Evolutionary conservation across 768 basidiomycete species (phyloP).

Genomic region (Kwoniella mangroviensis): DNA sequence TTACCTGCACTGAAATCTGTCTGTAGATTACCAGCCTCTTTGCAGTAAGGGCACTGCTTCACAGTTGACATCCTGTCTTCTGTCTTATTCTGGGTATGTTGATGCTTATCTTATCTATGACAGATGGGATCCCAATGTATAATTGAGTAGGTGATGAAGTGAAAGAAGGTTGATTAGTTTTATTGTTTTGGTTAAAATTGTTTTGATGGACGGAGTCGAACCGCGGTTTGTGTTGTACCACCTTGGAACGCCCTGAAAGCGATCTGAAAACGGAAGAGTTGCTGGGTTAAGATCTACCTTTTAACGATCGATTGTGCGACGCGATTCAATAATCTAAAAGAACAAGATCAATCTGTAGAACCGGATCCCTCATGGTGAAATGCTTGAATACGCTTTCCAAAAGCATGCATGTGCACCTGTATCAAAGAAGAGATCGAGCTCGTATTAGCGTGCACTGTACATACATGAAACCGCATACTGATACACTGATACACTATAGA

Average conservation of each 20-base stretch:
- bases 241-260: neutral
- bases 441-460: too few relatives aligned
- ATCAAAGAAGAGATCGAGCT: too few relatives aligned
- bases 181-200: neutral
- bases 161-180: neutral
- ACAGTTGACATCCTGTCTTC: constrained; percentile 11
- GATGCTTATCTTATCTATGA: neutral
- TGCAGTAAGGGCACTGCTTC: constrained; percentile 27
- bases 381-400: too few relatives aligned
- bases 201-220: constrained; percentile 19
- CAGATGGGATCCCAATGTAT: neutral
- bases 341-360: too few relatives aligned
- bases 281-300: too few relatives aligned
- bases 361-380: too few relatives aligned
- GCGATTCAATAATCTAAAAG: neutral
- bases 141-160: neutral
- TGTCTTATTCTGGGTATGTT: neutral
- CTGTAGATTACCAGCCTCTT: constrained; percentile 10
- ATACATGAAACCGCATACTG: too few relatives aligned
- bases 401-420: too few relatives aligned
- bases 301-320: constrained; percentile 1
- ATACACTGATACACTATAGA: too few relatives aligned
- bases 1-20: constrained; percentile 32
- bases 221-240: constrained; percentile 1
- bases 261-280: neutral